Evolutionary conservation across 2,329 filamentous ascomycete species (phyloP).

Genomic region (Pyricularia sp.): DNA sequence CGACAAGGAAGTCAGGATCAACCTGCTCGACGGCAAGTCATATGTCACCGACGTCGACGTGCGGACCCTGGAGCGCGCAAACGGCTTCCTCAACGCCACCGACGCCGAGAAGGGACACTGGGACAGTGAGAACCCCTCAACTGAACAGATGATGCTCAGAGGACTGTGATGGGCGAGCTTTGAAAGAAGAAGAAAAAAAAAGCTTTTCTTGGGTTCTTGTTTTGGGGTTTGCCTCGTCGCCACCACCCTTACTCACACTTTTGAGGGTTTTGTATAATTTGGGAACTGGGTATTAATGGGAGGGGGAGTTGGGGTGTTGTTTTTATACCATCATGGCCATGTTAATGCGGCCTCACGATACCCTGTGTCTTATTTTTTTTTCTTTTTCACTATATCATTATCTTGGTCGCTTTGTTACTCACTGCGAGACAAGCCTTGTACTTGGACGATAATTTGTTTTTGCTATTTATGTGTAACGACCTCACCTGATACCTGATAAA

Average conservation of each 20-base stretch:
- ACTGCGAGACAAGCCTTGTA: not conserved
- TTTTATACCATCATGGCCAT: not conserved
- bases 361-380: conserved; percentile 10
- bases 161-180: not conserved
- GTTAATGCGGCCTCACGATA: conserved; percentile 12
- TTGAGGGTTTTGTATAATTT: not conserved
- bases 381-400: conserved; percentile 3
- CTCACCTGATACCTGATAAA: not conserved
- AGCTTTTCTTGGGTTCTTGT: not conserved
- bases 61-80: conserved; percentile 76
- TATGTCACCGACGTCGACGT: conserved; percentile 93
- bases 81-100: conserved; percentile 67
- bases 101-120: conserved; percentile 80
- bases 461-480: not conserved
- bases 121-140: conserved; percentile 58
- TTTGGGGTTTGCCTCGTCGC: not conserved
- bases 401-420: not conserved
- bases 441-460: not conserved
- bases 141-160: conserved; percentile 28
- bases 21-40: conserved; percentile 57
- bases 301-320: not conserved
- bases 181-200: no score
- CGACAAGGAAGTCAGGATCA: conserved; percentile 84
- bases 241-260: not conserved
- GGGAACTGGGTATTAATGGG: conserved; percentile 2